A percentile compares a stretch with the other conserved stretches of the same genome.
Conservation (phyloP, 805 yeast genomes). For the Candida insectorum region DNA sequence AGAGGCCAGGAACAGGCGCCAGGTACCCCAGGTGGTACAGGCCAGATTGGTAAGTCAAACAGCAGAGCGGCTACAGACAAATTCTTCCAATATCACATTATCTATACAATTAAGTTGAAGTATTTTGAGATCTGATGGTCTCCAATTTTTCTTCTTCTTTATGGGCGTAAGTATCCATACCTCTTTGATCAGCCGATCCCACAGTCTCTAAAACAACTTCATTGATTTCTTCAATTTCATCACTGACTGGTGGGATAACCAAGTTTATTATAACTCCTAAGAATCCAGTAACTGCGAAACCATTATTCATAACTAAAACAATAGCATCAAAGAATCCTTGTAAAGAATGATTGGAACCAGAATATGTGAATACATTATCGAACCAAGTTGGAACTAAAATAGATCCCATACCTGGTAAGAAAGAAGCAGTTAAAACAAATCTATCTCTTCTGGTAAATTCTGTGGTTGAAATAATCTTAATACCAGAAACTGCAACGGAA, state of each 20-base stretch:
- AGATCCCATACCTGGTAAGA: slow-evolving; percentile 67
- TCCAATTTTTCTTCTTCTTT: slow-evolving; percentile 31
- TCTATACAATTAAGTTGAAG: background rate
- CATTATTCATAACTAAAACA: slow-evolving; percentile 66
- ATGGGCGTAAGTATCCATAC: slow-evolving; percentile 26
- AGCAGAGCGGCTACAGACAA: too few relatives aligned
- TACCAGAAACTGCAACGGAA: slow-evolving; percentile 73
- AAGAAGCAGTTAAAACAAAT: slow-evolving; percentile 63
- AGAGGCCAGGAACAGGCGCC: too few relatives aligned
- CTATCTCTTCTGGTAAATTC: slow-evolving; percentile 72
- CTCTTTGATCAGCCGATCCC: slow-evolving; percentile 38
- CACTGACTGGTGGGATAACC: slow-evolving; percentile 56
- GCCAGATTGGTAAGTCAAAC: too few relatives aligned
- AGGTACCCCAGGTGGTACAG: too few relatives aligned
- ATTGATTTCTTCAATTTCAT: slow-evolving; percentile 45
- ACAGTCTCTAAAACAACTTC: slow-evolving; percentile 43
- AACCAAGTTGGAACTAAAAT: slow-evolving; percentile 67
- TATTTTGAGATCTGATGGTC: slow-evolving; percentile 14
- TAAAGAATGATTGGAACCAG: slow-evolving; percentile 55
- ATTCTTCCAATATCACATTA: too few relatives aligned
- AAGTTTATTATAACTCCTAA: slow-evolving; percentile 60
- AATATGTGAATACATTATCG: slow-evolving; percentile 57
- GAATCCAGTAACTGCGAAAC: slow-evolving; percentile 69
- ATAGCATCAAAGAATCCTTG: slow-evolving; percentile 67
- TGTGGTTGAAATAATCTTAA: slow-evolving; percentile 58